Conservation (phyloP, 2,329 filamentous ascomycete genomes). For the Fusarium hainanense region DNA sequence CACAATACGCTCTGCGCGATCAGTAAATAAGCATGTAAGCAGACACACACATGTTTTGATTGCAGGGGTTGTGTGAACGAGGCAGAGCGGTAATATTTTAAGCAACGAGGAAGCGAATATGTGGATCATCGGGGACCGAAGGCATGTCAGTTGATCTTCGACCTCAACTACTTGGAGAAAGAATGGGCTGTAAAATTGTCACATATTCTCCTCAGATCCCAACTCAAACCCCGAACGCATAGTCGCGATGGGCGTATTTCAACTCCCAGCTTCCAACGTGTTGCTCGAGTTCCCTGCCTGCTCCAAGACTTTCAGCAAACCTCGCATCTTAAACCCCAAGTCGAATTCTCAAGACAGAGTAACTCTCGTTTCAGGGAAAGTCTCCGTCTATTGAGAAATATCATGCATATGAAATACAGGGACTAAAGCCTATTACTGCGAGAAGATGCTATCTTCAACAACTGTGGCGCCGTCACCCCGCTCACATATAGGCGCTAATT, state of each 20-base stretch:
- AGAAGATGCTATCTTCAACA: not conserved
- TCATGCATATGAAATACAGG: fast-evolving
- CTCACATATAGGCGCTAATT: not conserved
- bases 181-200: fast-evolving
- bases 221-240: not conserved
- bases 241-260: too few species aligned
- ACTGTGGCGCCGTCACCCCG: not conserved
- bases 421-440: fast-evolving
- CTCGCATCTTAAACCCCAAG: too few species aligned
- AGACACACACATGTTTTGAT: not conserved
- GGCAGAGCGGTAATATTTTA: fast-evolving
- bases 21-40: not conserved
- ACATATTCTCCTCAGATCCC: fast-evolving
- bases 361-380: too few species aligned
- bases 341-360: too few species aligned
- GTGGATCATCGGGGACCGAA: fast-evolving
- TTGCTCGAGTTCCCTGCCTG: too few species aligned
- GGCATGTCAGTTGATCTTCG: not conserved
- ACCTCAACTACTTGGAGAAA: not conserved
- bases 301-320: too few species aligned
- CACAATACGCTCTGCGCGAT: not conserved
- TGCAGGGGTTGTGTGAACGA: not conserved
- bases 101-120: not conserved
- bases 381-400: too few species aligned
- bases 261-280: fast-evolving